phyloP scores from a whole-genome alignment of 2,329 filamentous ascomycete species.

The Phaeomoniella chlamydospora region DNA sequence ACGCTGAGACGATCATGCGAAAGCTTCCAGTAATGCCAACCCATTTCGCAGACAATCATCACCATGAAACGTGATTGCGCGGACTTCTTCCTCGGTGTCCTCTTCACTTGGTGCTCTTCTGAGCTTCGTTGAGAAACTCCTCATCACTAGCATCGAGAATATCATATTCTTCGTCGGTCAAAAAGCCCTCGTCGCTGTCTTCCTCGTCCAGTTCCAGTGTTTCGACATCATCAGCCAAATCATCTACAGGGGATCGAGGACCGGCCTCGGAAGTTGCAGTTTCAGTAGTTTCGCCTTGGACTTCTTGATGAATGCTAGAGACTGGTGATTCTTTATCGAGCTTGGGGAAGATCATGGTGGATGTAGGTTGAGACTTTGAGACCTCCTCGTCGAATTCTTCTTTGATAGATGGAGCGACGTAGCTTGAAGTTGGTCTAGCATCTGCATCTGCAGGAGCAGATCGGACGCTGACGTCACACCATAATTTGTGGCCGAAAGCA shows the following conservation, averaged over 20 bases:
- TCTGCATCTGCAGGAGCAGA: slow-evolving; percentile 9
- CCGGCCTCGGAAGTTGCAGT: slow-evolving; percentile 17
- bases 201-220: slow-evolving; percentile 36
- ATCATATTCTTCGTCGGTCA: slow-evolving; percentile 97
- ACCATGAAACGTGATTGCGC: too few relatives aligned
- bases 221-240: slow-evolving; percentile 42
- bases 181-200: slow-evolving; percentile 53
- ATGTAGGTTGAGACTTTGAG: slow-evolving; percentile 16
- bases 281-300: slow-evolving; percentile 21
- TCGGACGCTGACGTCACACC: slow-evolving; percentile 76
- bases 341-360: slow-evolving; percentile 89
- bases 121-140: slow-evolving; percentile 48
- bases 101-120: slow-evolving; percentile 6
- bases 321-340: slow-evolving; percentile 85
- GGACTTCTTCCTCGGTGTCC: slow-evolving; percentile 4
- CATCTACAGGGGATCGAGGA: slow-evolving; percentile 33
- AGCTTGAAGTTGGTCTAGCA: slow-evolving; percentile 9
- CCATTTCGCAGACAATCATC: too few relatives aligned
- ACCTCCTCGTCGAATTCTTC: slow-evolving; percentile 19
- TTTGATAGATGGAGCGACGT: slow-evolving; percentile 3
- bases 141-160: slow-evolving; percentile 91
- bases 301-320: slow-evolving; percentile 55
- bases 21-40: too few relatives aligned
- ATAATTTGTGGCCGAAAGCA: slow-evolving; percentile 84
- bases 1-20: too few relatives aligned